These are phyloP conservation scores for Mycena sanguinolenta DNA, from an alignment of 768 basidiomycete species.

Conservation along the genomic window DNA sequence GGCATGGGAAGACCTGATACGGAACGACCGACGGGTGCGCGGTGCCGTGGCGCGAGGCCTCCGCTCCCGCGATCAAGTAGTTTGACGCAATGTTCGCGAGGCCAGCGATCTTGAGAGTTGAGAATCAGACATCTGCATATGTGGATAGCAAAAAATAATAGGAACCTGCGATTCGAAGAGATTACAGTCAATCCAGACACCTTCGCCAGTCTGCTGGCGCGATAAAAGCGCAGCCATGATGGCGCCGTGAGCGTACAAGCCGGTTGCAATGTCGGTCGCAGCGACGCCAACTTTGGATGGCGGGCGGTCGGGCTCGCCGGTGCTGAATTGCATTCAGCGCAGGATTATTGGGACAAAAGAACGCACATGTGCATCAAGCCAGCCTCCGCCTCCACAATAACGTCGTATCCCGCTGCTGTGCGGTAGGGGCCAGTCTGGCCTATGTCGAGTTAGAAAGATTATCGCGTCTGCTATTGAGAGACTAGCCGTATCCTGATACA, in stretches of 20 bases:
- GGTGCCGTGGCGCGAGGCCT: slow-evolving; percentile 91
- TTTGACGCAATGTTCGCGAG: slow-evolving; percentile 94
- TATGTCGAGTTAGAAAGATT: background rate
- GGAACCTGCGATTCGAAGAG: slow-evolving; percentile 90
- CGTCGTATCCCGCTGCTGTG: slow-evolving; percentile 89
- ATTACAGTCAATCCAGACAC: slow-evolving; percentile 93
- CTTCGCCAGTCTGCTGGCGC: slow-evolving; percentile 85
- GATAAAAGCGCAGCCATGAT: slow-evolving; percentile 92
- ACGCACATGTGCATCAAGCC: slow-evolving; percentile 92
- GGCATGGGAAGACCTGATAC: slow-evolving; percentile 91
- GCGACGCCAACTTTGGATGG: slow-evolving; percentile 98
- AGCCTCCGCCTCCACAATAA: slow-evolving; percentile 89
- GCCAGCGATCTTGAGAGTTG: slow-evolving; percentile 78
- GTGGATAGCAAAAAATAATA: slow-evolving; percentile 29
- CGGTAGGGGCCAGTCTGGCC: slow-evolving; percentile 89
- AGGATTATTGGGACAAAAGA: slow-evolving; percentile 4
- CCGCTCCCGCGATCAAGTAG: slow-evolving; percentile 88
- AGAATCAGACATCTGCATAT: background rate
- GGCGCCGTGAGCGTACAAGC: slow-evolving; percentile 91
- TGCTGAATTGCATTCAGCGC: slow-evolving; percentile 58
- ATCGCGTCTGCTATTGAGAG: background rate
- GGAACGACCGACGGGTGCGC: slow-evolving; percentile 95
- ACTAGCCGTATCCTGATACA: slow-evolving; percentile 68
- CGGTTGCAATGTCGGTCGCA: slow-evolving; percentile 89
- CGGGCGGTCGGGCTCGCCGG: slow-evolving; percentile 87